Conservation (phyloP, 2,329 filamentous ascomycete species). For the Verticillium alfalfae region DNA sequence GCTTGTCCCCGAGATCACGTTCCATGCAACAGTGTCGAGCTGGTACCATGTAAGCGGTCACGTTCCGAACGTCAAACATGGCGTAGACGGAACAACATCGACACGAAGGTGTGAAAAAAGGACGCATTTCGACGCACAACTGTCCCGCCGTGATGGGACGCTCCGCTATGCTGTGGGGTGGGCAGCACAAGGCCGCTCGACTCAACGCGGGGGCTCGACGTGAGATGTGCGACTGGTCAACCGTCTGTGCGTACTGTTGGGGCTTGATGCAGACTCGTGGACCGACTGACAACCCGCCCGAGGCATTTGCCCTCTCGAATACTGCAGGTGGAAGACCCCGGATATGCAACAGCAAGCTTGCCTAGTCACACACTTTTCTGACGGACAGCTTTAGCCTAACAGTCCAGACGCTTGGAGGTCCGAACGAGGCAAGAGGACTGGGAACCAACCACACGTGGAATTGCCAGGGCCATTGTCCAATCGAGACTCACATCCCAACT, state of each 20-base stretch:
- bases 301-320: too few relatives aligned
- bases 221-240: too few relatives aligned
- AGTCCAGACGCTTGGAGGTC: not conserved
- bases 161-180: not conserved
- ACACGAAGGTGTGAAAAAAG: not conserved
- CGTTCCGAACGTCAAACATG: not conserved
- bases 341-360: too few relatives aligned
- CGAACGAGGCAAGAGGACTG: not conserved
- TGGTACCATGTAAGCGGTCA: not conserved
- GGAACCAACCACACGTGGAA: not conserved
- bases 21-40: not conserved
- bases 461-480: not conserved
- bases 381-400: not conserved
- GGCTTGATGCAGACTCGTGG: too few relatives aligned
- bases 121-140: not conserved
- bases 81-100: not conserved
- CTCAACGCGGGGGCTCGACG: too few relatives aligned
- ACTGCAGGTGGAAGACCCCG: too few relatives aligned
- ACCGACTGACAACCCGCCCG: too few relatives aligned
- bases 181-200: not conserved
- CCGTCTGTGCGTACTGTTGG: too few relatives aligned
- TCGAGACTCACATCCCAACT: not conserved
- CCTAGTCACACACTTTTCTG: too few relatives aligned
- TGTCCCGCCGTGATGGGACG: not conserved
- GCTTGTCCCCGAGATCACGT: not conserved